Evolutionary conservation across 306 rosid genomes (phyloP), one percentile per base, ranked within the genome.

Genomic region (Myrica gale): DNA sequence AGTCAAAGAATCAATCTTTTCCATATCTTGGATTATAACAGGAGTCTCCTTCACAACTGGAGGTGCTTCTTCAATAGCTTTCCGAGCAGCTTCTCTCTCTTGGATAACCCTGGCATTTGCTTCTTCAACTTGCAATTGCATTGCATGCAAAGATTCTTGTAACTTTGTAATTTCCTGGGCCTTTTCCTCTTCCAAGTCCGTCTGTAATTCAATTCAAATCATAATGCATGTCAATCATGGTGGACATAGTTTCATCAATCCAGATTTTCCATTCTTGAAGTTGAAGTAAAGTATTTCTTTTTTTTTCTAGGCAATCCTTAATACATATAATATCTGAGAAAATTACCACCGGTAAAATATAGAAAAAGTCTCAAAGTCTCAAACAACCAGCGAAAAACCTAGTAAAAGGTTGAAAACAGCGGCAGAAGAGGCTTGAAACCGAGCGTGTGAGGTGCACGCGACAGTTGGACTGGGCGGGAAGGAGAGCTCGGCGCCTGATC

Each of bases 41-140:
- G 98, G 99, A 83, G 99, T 96, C 87, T 92, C 99, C 92, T 92
- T 92, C 74, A 96, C 85, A 47, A 96, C 94, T 79, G 99, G 99
- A 66, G 98, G 99, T 66, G 98, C 98, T 82, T 96, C 99, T 86
- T 90, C 85, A 74, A 92, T 89, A 76, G 97, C 98, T 79, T 92
- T 96, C 78, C 80, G 82, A 75, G 96, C 91, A 5, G 84, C 90
- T 79, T 92, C 99, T 43, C 91, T 90, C 78, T 96, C 99, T 85
- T 91, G 90, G 74, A 89, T 79, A 80, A 86, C 90, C 81, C 79
- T 86, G 67, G 96, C 87, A 79, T 96, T 92, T 78, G 99, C 92
- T 88, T 90, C 98, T 87, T 92, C 96, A 54, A 92, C 87, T 83
- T 96, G 98, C 53, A 79, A 63, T 89, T 90, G 99, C 95, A 84